These are phyloP conservation scores for Talaromyces sp. DNA, from an alignment of 2,329 filamentous ascomycete genomes.

Conservation along the genomic window DNA sequence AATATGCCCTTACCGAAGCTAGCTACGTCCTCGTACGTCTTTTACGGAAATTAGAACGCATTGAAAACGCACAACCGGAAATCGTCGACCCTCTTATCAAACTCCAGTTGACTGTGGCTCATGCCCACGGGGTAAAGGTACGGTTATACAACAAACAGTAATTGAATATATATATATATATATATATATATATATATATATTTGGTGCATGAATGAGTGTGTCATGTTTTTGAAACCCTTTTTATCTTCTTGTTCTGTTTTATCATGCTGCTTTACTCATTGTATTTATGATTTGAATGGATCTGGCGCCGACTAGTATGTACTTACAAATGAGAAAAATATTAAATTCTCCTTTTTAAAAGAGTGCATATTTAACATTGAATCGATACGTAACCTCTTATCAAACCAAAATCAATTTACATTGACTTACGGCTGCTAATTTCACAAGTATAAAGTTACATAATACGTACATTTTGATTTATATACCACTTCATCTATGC, in stretches of 20 bases:
- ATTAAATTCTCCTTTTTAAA: no score
- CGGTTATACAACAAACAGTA: background rate
- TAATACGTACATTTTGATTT: slow-evolving; percentile 1
- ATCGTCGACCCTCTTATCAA: background rate
- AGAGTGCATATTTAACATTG: no score
- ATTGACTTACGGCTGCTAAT: no score
- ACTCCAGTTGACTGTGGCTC: slow-evolving; percentile 4
- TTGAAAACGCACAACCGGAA: slow-evolving; percentile 8
- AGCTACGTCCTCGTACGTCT: slow-evolving; percentile 17
- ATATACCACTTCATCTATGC: slow-evolving; percentile 1
- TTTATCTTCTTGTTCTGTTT: no score
- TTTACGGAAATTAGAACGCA: slow-evolving; percentile 46
- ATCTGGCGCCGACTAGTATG: no score
- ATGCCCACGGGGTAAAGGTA: slow-evolving; percentile 2
- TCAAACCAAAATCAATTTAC: no score
- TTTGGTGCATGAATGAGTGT: background rate
- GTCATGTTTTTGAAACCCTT: no score
- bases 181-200: no score
- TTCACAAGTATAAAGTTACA: background rate
- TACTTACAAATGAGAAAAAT: background rate
- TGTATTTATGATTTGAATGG: background rate
- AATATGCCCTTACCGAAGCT: slow-evolving; percentile 18
- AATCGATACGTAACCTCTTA: no score
- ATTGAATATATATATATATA: no score
- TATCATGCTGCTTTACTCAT: background rate